phyloP scores from a whole-genome alignment of 139 green algal species.

The Picochlorum sp. region DNA sequence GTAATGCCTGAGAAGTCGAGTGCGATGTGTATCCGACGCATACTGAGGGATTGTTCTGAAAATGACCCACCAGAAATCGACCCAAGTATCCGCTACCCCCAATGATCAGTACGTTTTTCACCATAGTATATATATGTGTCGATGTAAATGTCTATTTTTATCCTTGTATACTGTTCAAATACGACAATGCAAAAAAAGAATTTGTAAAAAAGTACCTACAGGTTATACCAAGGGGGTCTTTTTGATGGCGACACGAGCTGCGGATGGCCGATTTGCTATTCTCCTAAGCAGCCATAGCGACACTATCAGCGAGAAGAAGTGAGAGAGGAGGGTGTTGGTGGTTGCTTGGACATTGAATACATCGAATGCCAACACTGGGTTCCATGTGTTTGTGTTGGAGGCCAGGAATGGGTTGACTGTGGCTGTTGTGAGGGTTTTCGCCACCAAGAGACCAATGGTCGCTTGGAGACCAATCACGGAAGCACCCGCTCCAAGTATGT shows the following conservation, averaged over 20 bases:
- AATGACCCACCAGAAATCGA: slow-evolving; percentile 42
- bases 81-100: slow-evolving; percentile 44
- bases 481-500: slow-evolving; percentile 56
- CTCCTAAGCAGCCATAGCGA: slow-evolving; percentile 74
- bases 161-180: too few species aligned
- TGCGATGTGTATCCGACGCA: slow-evolving; percentile 28
- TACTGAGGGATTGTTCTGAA: neutral
- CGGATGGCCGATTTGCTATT: slow-evolving; percentile 29
- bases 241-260: neutral
- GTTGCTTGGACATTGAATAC: slow-evolving; percentile 97
- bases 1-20: slow-evolving; percentile 2
- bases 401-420: slow-evolving; percentile 83
- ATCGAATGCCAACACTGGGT: slow-evolving; percentile 94
- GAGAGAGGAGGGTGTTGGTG: slow-evolving; percentile 83
- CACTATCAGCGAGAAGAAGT: slow-evolving; percentile 77
- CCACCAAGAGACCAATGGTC: slow-evolving; percentile 88
- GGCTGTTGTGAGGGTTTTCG: slow-evolving; percentile 91
- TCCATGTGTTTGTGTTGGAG: slow-evolving; percentile 55
- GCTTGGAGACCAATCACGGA: slow-evolving; percentile 67
- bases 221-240: neutral
- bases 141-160: too few species aligned
- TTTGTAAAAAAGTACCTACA: neutral
- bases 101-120: slow-evolving; percentile 20
- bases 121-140: too few species aligned
- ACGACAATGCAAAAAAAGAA: neutral